Conservation (phyloP, 768 basidiomycete genomes). For the Auricularia heimuer region DNA sequence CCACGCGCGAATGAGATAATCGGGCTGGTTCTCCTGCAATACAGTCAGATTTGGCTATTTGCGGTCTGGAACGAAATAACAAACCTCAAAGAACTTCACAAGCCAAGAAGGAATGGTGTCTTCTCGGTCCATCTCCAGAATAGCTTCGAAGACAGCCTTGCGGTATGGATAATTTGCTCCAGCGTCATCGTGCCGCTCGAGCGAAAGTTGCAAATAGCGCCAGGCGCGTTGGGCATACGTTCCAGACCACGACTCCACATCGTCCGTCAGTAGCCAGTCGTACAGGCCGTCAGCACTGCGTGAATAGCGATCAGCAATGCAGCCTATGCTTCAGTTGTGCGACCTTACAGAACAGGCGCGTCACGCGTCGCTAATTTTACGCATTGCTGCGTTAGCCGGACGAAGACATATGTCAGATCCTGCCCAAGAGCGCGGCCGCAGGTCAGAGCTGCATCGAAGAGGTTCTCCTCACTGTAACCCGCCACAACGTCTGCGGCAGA, state of each 20-base stretch:
- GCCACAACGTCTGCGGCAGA: neutral
- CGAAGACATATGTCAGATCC: neutral
- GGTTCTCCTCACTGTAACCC: neutral
- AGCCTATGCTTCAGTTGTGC: slow-evolving; percentile 7
- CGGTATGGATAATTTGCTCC: slow-evolving; percentile 68
- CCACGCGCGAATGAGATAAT: slow-evolving; percentile 71
- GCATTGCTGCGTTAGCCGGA: neutral
- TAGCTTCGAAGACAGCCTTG: slow-evolving; percentile 66
- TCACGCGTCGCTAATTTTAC: neutral
- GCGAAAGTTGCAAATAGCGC: slow-evolving; percentile 74
- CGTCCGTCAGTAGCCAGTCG: slow-evolving; percentile 78
- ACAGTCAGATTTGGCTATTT: neutral
- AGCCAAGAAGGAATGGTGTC: slow-evolving; percentile 75
- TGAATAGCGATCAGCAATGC: neutral
- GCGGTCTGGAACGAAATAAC: slow-evolving; percentile 7
- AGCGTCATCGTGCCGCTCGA: slow-evolving; percentile 66
- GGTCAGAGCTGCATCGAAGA: neutral
- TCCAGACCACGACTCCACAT: slow-evolving; percentile 76
- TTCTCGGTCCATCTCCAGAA: slow-evolving; percentile 53
- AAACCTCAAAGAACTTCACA: slow-evolving; percentile 61
- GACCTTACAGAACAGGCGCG: slow-evolving; percentile 1
- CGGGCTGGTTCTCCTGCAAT: slow-evolving; percentile 59
- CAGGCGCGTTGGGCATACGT: slow-evolving; percentile 71
- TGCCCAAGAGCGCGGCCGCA: neutral
- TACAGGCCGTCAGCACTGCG: slow-evolving; percentile 59